Evolutionary conservation across 2,329 filamentous ascomycete species (phyloP), one percentile per base, ranked within the genome.

Genomic region (Trichoderma atroviride): DNA sequence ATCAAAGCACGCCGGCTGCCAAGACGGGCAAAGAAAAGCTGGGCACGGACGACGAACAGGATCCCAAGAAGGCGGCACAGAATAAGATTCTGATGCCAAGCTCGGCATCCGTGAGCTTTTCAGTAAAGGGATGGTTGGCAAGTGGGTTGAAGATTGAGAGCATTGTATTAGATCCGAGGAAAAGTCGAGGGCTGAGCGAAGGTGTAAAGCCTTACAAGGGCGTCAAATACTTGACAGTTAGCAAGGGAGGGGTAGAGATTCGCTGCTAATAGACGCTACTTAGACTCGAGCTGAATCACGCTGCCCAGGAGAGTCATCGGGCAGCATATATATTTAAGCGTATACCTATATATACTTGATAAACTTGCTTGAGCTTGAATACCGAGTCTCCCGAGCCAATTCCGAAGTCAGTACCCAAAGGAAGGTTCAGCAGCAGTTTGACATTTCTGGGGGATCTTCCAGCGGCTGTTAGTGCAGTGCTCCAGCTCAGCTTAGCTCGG

Each of bases 121-220:
- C 88, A 1, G 87, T 91, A 59, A 91, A 90, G 78, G 89, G 89
- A 5, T 91, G 89, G 88, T 76, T 91, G 74, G 85, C 89, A 19
- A 91, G 89, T 75, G 89, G 89, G 4, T 83, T 91, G 60, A 90
- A 86, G 77, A 85, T 91, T 35, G 89, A 91, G 73, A 89, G 88
- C 79, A 87, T 94, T 76, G 76, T 89, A 76, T 79, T 93, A 74
- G 85, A 94, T 77, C 84, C 88, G n/a, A 90, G 92, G 78, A 94
- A 91, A 81, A 97, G 93, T 79, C 88, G 91, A 69, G 96, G 96
- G 0, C 76, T 99, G 57, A 93, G 93, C 0, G 93, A 97, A 73
- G 89, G 92, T 2, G 89, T 98, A 50, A 96, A 94, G 81, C 96
- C 96, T 29, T 98, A 97, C 81, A 99, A 98, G 82, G 96, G 96